These are phyloP conservation scores for Beta corolliflora DNA, from an alignment of 179 eudicot species.

Conservation along the genomic window DNA sequence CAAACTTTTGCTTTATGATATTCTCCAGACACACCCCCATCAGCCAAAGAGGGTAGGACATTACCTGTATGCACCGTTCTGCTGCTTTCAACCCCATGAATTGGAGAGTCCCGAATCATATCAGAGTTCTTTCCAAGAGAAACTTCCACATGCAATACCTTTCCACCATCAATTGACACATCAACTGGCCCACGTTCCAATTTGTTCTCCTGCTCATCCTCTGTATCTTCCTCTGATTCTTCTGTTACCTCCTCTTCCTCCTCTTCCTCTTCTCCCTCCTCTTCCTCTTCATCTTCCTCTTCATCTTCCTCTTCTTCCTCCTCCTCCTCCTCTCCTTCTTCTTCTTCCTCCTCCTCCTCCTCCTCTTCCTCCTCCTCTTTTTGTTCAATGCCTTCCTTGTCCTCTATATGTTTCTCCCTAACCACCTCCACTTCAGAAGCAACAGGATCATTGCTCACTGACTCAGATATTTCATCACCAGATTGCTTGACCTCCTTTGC, in stretches of 20 bases:
- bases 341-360: conserved; percentile 5
- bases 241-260: conserved; percentile 26
- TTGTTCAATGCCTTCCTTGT: conserved; percentile 11
- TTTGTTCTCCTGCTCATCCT: conserved; percentile 31
- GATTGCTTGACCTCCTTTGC: conserved; percentile 28
- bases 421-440: conserved; percentile 14
- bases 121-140: conserved; percentile 23
- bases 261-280: conserved; percentile 2
- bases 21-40: conserved; percentile 18
- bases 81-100: conserved; percentile 20
- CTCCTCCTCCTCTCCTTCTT: not conserved
- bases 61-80: conserved; percentile 2
- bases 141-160: conserved; percentile 23
- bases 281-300: not conserved
- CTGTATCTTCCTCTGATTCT: conserved; percentile 21
- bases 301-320: not conserved
- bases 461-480: conserved; percentile 16
- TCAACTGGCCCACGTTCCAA: conserved; percentile 18
- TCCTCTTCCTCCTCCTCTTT: conserved; percentile 14
- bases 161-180: conserved; percentile 15
- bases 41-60: conserved; percentile 14
- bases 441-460: conserved; percentile 15
- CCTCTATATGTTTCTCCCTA: conserved; percentile 22
- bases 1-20: conserved; percentile 4
- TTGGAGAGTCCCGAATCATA: conserved; percentile 15